Evolutionary conservation across 768 basidiomycete genomes (phyloP).

Genomic region (Termitomyces sp.): DNA sequence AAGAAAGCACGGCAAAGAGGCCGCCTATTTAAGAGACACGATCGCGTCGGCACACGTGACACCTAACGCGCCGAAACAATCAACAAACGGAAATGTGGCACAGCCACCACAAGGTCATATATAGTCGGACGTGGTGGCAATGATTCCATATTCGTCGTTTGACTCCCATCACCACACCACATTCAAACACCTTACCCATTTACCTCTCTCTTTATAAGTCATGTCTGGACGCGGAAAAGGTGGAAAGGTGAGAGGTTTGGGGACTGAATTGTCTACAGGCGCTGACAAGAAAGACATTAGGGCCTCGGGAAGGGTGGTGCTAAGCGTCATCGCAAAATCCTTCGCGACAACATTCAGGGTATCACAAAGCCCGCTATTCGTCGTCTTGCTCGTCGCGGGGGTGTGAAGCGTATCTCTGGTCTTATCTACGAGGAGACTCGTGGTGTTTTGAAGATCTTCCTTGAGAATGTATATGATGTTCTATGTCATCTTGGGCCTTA

Average conservation of each 20-base stretch:
- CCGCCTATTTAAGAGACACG: constrained; percentile 20
- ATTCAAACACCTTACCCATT: constrained; percentile 1
- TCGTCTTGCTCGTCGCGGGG: constrained; percentile 5
- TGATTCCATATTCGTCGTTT: constrained; percentile 9
- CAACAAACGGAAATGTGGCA: constrained; percentile 43
- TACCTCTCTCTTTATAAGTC: not conserved
- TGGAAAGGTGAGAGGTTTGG: not conserved
- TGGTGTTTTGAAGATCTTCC: constrained; percentile 7
- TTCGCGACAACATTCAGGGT: constrained; percentile 6
- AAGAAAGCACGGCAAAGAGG: no score
- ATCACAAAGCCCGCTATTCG: constrained; percentile 4
- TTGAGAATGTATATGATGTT: not conserved
- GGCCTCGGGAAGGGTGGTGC: constrained; percentile 7
- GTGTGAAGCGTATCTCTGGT: constrained; percentile 5
- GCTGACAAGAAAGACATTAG: not conserved
- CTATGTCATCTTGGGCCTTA: not conserved
- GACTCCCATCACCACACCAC: constrained; percentile 22
- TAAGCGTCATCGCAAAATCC: constrained; percentile 7
- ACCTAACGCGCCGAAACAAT: constrained; percentile 16
- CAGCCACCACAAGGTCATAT: constrained; percentile 40
- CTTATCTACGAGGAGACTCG: constrained; percentile 5
- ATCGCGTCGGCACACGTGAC: constrained; percentile 35
- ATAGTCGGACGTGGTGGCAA: constrained; percentile 26
- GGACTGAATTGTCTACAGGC: no score
- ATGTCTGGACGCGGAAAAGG: constrained; percentile 7